Evolutionary conservation across 208 protist species (phyloP).

Genomic region (Angomonas deanei): DNA sequence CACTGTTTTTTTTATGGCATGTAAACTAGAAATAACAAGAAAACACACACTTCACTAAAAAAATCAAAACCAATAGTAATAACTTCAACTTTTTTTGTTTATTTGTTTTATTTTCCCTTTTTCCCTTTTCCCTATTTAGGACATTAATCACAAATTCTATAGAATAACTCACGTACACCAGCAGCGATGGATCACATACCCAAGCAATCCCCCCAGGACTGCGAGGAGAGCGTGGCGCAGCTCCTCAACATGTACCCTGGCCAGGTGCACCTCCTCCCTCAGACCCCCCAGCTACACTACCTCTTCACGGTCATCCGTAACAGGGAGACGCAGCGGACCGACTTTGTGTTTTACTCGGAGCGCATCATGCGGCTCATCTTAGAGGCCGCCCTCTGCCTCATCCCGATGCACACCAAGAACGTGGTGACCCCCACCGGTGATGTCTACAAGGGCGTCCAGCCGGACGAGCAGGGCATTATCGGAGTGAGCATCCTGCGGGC

Average conservation of each 20-base stretch:
- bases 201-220: background rate
- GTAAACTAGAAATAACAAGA: background rate
- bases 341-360: conserved; percentile 97
- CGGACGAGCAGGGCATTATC: conserved; percentile 83
- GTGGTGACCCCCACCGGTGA: conserved; percentile 91
- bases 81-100: background rate
- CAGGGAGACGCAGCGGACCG: conserved; percentile 79
- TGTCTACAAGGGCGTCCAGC: conserved; percentile 70
- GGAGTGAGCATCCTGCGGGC: conserved; percentile 97
- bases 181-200: no score
- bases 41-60: no score
- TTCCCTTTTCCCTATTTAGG: background rate
- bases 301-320: conserved; percentile 95
- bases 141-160: no score
- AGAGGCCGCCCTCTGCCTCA: conserved; percentile 85
- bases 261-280: conserved; percentile 58
- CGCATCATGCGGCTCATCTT: conserved; percentile 94
- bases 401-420: conserved; percentile 78
- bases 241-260: conserved; percentile 61
- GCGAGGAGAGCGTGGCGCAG: conserved; percentile 34
- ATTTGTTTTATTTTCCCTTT: conserved; percentile 4
- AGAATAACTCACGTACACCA: no score
- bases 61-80: no score
- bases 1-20: conserved; percentile 1
- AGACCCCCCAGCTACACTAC: conserved; percentile 88